Percentiles rank a stretch among this genome's conserved stretches.
Conservation (phyloP, 345 rosid species). For the Populus deltoides region DNA sequence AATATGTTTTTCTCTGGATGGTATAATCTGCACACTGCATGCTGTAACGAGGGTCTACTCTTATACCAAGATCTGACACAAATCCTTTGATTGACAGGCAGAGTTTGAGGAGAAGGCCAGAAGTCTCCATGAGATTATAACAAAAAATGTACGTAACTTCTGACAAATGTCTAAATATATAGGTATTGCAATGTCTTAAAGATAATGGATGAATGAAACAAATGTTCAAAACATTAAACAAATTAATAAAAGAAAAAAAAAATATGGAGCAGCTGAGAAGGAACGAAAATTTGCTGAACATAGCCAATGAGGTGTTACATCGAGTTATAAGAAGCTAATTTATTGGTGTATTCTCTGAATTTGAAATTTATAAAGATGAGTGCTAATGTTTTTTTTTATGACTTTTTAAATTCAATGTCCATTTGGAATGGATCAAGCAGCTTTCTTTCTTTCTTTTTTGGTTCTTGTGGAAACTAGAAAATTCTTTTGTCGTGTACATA, state of each 20-base stretch:
- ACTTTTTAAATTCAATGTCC: background rate
- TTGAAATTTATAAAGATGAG: background rate
- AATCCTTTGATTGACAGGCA: slow-evolving; percentile 35
- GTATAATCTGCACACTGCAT: background rate
- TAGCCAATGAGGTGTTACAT: too few relatives aligned
- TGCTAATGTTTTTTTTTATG: background rate
- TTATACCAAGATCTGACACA: slow-evolving; percentile 1
- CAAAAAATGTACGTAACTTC: slow-evolving; percentile 39
- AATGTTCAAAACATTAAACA: too few relatives aligned
- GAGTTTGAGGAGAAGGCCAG: slow-evolving; percentile 46
- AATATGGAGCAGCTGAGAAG: background rate
- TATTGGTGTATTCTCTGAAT: too few relatives aligned
- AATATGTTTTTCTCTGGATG: background rate
- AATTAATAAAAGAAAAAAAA: background rate
- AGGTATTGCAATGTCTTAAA: background rate
- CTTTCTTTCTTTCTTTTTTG: too few relatives aligned
- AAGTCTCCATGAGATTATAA: slow-evolving; percentile 49
- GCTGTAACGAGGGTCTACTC: background rate
- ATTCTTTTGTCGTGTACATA: background rate
- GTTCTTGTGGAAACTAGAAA: background rate
- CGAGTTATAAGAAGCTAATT: too few relatives aligned
- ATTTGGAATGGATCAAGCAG: background rate
- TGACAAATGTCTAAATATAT: background rate
- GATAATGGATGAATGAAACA: background rate
- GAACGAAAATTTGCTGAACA: background rate